phyloP scores from a whole-genome alignment of 2,329 filamentous ascomycete species.

The Ceratocystis destructans region DNA sequence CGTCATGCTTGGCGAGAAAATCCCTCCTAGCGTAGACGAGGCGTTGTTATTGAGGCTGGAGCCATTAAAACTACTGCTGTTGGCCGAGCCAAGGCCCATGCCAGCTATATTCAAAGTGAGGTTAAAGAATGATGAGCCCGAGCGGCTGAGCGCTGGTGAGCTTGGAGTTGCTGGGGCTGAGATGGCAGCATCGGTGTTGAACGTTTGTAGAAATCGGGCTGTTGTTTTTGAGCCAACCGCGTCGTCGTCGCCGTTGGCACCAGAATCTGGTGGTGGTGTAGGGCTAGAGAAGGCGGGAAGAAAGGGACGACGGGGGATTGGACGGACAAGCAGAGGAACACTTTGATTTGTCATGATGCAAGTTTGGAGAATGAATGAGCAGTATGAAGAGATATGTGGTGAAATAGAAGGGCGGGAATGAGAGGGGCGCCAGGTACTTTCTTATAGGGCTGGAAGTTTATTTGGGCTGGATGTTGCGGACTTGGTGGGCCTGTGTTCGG shows the following conservation, averaged over 20 bases:
- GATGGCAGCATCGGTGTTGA: constrained; percentile 25
- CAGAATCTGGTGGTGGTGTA: constrained; percentile 31
- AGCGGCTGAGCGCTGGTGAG: constrained; percentile 22
- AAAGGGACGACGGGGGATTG: constrained; percentile 60
- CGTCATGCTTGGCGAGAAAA: constrained; percentile 60
- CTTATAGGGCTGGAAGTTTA: neutral
- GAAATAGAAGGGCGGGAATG: neutral
- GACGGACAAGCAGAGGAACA: constrained; percentile 47
- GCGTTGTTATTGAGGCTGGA: too few species aligned
- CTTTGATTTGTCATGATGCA: constrained; percentile 30
- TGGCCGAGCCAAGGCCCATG: constrained; percentile 30
- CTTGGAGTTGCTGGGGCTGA: constrained; percentile 27
- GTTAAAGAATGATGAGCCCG: constrained; percentile 33
- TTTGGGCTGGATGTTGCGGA: neutral
- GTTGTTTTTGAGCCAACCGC: constrained; percentile 24
- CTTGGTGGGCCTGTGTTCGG: neutral
- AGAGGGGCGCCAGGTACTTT: neutral
- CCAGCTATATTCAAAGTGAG: constrained; percentile 71
- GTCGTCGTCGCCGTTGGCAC: constrained; percentile 22
- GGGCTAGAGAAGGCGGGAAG: constrained; percentile 39
- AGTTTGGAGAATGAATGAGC: neutral
- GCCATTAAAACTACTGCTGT: neutral
- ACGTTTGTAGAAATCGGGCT: constrained; percentile 14
- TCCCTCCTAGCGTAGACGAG: constrained; percentile 77
- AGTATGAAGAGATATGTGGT: neutral